These are phyloP conservation scores for Babesia ovata DNA, from an alignment of 169 alveolate species.

Conservation along the genomic window DNA sequence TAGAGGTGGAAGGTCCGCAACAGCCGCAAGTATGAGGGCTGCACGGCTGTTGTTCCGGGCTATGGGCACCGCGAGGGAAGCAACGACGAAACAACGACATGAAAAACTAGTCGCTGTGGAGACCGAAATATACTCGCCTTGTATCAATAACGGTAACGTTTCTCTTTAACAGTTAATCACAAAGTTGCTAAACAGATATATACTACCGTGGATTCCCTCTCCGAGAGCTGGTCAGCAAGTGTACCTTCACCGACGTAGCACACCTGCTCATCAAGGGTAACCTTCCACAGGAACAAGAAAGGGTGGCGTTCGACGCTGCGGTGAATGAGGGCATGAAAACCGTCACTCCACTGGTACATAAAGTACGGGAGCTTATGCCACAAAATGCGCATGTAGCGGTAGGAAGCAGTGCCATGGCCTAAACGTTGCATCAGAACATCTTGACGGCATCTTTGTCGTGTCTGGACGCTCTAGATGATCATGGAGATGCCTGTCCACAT, in stretches of 20 bases:
- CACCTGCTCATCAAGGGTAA: conserved; percentile 43
- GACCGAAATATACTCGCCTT: conserved; percentile 59
- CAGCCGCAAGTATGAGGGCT: conserved; percentile 15
- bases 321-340: conserved; percentile 10
- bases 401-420: neutral
- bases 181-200: conserved; percentile 17
- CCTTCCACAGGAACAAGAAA: conserved; percentile 18
- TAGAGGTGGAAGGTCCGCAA: neutral
- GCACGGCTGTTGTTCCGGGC: conserved; percentile 3
- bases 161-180: neutral
- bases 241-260: conserved; percentile 33
- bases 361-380: conserved; percentile 12
- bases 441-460: conserved; percentile 13
- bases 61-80: conserved; percentile 5
- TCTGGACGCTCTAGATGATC: neutral
- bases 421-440: conserved; percentile 23
- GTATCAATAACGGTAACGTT: conserved; percentile 22
- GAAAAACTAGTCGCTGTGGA: conserved; percentile 42
- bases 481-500: neutral
- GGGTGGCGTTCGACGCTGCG: neutral
- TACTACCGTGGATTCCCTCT: conserved; percentile 55
- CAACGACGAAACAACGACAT: conserved; percentile 31
- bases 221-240: conserved; percentile 13
- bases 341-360: neutral
- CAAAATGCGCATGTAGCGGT: conserved; percentile 33